Evolutionary conservation across 176 grass and related monocot species (phyloP), one percentile per base, ranked within the genome.

Genomic region (Chloris gayana): DNA sequence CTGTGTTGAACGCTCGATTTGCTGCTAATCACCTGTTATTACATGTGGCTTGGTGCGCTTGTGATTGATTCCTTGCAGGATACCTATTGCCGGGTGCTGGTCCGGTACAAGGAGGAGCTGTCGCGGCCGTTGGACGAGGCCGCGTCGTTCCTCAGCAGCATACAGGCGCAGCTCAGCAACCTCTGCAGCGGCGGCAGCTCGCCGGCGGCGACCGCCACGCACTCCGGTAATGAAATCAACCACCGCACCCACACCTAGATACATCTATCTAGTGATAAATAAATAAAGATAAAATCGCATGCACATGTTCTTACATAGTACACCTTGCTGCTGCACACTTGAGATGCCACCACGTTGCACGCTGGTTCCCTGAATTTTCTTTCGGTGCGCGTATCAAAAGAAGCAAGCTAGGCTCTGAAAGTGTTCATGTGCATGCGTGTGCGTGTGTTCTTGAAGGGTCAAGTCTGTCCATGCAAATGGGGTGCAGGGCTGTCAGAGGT

Each of bases 401-500:
- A 70, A 50, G 65, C 38, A 67, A 72, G 35, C 6, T 39, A 39
- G 35, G n/a, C 31, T 71, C 32, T 71, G 85, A 38, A 42, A 3
- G 78, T 19, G 29, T 77, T 25, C 56, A 64, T 77, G 44, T 54
- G 79, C 60, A 29, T 77, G 47, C 33, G 75, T 42, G 73, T 64
- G 33, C 21, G 34, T 42, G 63, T 44, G 25, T 51, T 83, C 76
- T 80, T 82, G 86, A 91, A 80, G 82, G 85, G 89, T 94, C 92
- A 91, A 94, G 89, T 94, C 92, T 91, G 89, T 87, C 89, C 92
- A 91, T 89, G 89, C 92, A 94, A 89, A 87, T 91, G 92, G 92
- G 88, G 86, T 71, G 69, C 86, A 94, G 89, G 67, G 5, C 47
- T 91, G 89, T 94, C 89, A 91, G 92, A 39, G 62, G 50, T 80